These are phyloP conservation scores for Aristolochia californica DNA, from an alignment of 164 flowering plant species.

Conservation along the genomic window DNA sequence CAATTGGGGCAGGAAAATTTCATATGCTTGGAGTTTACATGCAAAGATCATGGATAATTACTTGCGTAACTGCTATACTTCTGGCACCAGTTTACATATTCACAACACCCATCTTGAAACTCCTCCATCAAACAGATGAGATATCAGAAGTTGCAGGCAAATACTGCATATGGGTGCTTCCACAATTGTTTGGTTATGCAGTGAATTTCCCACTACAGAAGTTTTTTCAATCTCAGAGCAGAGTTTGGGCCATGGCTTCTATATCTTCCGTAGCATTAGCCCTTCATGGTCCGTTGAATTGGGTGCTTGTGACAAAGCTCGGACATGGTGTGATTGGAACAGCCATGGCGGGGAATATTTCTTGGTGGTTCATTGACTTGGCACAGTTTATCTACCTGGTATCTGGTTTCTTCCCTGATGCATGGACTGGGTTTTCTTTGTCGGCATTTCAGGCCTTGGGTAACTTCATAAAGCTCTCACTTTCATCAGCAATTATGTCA, in stretches of 20 bases:
- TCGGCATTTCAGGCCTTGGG: constrained; percentile 29
- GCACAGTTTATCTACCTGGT: constrained; percentile 30
- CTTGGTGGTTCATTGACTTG: constrained; percentile 33
- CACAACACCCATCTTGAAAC: constrained; percentile 32
- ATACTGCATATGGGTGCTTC: constrained; percentile 32
- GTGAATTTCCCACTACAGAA: constrained; percentile 41
- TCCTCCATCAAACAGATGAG: constrained; percentile 22
- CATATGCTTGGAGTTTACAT: constrained; percentile 41
- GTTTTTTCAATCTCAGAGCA: constrained; percentile 47
- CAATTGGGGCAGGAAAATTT: constrained; percentile 41
- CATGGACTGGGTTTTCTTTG: constrained; percentile 44
- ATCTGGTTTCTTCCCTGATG: constrained; percentile 30
- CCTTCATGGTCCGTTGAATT: constrained; percentile 29
- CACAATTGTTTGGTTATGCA: constrained; percentile 44
- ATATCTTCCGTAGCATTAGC: constrained; percentile 21
- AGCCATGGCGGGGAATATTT: constrained; percentile 34
- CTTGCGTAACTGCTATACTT: constrained; percentile 22
- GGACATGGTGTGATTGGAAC: constrained; percentile 35
- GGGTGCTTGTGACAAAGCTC: constrained; percentile 31
- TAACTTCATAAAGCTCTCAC: constrained; percentile 35
- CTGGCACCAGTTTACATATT: constrained; percentile 35
- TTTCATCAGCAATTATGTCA: constrained; percentile 50
- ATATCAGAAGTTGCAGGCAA: constrained; percentile 37
- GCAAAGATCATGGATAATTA: constrained; percentile 47
- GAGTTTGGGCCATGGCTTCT: constrained; percentile 37